Conservation (phyloP, 1,284 basidiomycete genomes). For the Trametes hirsuta region DNA sequence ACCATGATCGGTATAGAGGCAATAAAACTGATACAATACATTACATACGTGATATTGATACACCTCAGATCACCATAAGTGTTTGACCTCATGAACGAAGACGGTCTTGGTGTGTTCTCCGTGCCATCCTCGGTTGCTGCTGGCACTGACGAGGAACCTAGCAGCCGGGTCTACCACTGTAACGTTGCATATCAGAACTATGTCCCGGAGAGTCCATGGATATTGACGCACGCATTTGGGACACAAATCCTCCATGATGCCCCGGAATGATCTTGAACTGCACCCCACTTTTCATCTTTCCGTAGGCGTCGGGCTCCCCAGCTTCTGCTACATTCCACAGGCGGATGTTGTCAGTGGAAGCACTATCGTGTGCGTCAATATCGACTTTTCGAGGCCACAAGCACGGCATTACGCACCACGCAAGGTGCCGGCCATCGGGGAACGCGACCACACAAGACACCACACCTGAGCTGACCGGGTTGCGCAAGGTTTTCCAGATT, state of each 20-base stretch:
- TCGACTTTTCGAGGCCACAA: background rate
- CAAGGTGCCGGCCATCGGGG: slow-evolving; percentile 89
- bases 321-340: slow-evolving; percentile 91
- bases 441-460: slow-evolving; percentile 91
- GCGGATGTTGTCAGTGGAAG: slow-evolving; percentile 91
- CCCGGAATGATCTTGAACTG: slow-evolving; percentile 97
- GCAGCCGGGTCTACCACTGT: slow-evolving; percentile 87
- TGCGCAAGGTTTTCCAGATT: slow-evolving; percentile 80
- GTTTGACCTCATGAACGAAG: slow-evolving; percentile 88
- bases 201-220: background rate
- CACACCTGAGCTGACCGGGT: slow-evolving; percentile 88
- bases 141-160: slow-evolving; percentile 88
- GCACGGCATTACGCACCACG: slow-evolving; percentile 61
- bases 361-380: slow-evolving; percentile 49
- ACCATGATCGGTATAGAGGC: background rate
- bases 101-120: slow-evolving; percentile 89
- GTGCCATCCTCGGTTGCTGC: slow-evolving; percentile 95
- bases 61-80: slow-evolving; percentile 34
- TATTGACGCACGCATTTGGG: slow-evolving; percentile 71
- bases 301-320: slow-evolving; percentile 63
- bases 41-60: background rate
- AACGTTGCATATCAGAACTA: slow-evolving; percentile 12
- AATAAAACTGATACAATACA: background rate
- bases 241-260: slow-evolving; percentile 93
- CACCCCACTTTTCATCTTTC: slow-evolving; percentile 63